A percentile compares a stretch with the other conserved stretches of the same genome.
phyloP scores from a whole-genome alignment of 768 basidiomycete genomes.

The Pilatotrama ljubarskyi region DNA sequence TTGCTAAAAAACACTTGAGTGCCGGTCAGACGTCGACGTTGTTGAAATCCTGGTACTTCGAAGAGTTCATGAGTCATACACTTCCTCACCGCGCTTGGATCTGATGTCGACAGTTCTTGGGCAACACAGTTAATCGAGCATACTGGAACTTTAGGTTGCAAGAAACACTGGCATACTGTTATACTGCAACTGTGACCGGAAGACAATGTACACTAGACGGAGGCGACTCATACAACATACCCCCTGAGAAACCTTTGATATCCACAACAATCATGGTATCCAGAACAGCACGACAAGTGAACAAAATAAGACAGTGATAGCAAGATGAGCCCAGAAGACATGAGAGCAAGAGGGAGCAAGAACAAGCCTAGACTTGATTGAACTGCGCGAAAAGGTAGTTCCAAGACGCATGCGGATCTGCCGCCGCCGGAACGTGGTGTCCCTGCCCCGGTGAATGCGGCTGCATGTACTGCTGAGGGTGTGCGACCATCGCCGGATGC shows the following conservation, averaged over 20 bases:
- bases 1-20: no score
- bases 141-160: not conserved
- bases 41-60: no score
- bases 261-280: no score
- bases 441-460: conserved; percentile 16
- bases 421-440: conserved; percentile 10
- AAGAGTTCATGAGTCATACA: no score
- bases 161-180: no score
- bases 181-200: no score
- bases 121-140: not conserved
- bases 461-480: conserved; percentile 5
- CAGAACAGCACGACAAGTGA: not conserved
- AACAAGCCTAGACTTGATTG: conserved; percentile 15
- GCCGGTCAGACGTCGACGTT: no score
- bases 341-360: not conserved
- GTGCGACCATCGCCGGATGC: not conserved
- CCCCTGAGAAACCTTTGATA: no score
- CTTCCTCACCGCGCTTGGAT: no score
- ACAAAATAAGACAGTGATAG: not conserved
- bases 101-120: no score
- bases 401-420: conserved; percentile 30
- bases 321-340: not conserved
- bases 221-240: no score
- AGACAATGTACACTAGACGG: not conserved
- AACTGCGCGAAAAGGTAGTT: conserved; percentile 29